phyloP scores from a whole-genome alignment of 768 basidiomycete genomes.

The Tricholoma matsutake region DNA sequence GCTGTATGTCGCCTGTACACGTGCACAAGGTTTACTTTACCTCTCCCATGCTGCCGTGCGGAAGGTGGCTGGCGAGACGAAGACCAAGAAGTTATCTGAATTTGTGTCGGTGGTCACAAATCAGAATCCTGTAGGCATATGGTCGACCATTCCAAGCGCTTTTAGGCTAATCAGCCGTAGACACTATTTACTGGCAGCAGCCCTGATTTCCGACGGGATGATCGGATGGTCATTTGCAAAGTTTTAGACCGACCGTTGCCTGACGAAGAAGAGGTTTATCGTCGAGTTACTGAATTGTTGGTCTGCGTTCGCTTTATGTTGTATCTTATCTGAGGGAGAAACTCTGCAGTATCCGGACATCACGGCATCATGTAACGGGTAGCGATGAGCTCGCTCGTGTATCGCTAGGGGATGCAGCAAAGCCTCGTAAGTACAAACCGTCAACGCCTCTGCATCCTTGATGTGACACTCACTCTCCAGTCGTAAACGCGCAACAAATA shows the following conservation, averaged over 20 bases:
- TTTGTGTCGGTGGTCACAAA: slow-evolving; percentile 50
- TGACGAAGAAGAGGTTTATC: slow-evolving; percentile 39
- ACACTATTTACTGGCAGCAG: slow-evolving; percentile 41
- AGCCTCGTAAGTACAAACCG: background rate
- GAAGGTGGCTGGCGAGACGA: slow-evolving; percentile 40
- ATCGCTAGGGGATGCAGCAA: slow-evolving; percentile 7
- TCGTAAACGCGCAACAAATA: background rate
- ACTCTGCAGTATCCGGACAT: slow-evolving; percentile 26
- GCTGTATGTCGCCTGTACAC: slow-evolving; percentile 86
- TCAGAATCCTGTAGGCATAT: slow-evolving; percentile 39
- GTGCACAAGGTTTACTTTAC: slow-evolving; percentile 73
- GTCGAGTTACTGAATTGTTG: slow-evolving; percentile 47
- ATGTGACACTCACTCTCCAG: slow-evolving; percentile 1
- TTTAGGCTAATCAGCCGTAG: slow-evolving; percentile 16
- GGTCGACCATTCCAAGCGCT: background rate
- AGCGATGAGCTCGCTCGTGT: slow-evolving; percentile 3
- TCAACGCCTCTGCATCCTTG: slow-evolving; percentile 4
- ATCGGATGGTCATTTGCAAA: slow-evolving; percentile 48
- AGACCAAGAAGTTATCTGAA: slow-evolving; percentile 48
- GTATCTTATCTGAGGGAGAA: slow-evolving; percentile 6
- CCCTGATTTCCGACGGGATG: slow-evolving; percentile 39
- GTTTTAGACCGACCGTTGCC: slow-evolving; percentile 49
- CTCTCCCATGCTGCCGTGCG: slow-evolving; percentile 48
- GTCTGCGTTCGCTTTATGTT: slow-evolving; percentile 19
- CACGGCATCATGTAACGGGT: slow-evolving; percentile 17